Evolutionary conservation across 2,329 filamentous ascomycete species (phyloP).

Genomic region (Corynespora cassiicola): DNA sequence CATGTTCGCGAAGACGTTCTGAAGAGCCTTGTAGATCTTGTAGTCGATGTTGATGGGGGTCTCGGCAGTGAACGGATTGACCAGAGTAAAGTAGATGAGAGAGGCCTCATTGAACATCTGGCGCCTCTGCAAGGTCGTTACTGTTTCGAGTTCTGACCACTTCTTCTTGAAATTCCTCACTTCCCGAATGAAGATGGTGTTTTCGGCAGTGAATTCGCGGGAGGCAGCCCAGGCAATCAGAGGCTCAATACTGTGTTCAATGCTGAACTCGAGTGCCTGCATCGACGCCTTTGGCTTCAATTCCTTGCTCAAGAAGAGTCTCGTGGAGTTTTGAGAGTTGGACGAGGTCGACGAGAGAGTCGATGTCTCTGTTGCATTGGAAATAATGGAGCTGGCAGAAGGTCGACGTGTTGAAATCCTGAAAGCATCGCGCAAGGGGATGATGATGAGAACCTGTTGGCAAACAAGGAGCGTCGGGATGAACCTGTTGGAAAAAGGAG

Average conservation of each 20-base stretch:
- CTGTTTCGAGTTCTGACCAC: conserved; percentile 31
- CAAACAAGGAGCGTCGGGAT: conserved; percentile 44
- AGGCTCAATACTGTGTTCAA: conserved; percentile 42
- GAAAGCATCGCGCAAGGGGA: conserved; percentile 40
- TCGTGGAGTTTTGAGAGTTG: conserved; percentile 26
- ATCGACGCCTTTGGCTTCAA: conserved; percentile 43
- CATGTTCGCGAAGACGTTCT: conserved; percentile 35
- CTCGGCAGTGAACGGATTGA: conserved; percentile 46
- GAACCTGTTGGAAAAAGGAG: conserved; percentile 29
- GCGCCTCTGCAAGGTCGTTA: conserved; percentile 38
- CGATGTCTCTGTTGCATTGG: conserved; percentile 29
- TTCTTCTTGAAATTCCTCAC: conserved; percentile 46
- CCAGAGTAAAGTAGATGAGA: conserved; percentile 46
- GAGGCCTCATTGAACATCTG: conserved; percentile 47
- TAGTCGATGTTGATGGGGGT: conserved; percentile 48
- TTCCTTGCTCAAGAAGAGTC: conserved; percentile 30
- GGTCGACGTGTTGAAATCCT: conserved; percentile 23
- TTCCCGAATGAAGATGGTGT: conserved; percentile 47
- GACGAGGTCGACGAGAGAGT: conserved; percentile 33
- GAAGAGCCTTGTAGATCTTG: conserved; percentile 45
- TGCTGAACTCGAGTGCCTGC: conserved; percentile 43
- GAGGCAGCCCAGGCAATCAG: conserved; percentile 45
- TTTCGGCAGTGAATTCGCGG: conserved; percentile 45
- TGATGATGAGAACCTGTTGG: conserved; percentile 44
- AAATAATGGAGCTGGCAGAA: too few species aligned